These are phyloP conservation scores for Zizania palustris DNA, from an alignment of 202 grass and related monocot genomes.

Conservation along the genomic window DNA sequence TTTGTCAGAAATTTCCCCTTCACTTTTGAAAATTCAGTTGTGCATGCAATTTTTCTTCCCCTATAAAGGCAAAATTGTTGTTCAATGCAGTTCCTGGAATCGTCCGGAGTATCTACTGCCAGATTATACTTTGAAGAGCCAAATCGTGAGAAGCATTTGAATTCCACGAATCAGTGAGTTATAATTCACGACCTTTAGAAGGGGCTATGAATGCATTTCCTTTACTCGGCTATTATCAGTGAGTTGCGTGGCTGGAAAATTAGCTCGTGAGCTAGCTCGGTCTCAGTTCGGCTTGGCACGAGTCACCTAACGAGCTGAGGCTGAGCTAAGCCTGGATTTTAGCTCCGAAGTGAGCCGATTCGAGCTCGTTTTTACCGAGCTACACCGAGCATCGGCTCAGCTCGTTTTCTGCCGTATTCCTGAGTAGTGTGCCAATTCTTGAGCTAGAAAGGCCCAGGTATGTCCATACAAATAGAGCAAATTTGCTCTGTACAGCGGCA, in stretches of 20 bases:
- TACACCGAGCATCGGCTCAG: too few relatives aligned
- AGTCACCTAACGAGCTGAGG: too few relatives aligned
- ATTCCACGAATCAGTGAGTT: not conserved
- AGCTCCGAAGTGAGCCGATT: too few relatives aligned
- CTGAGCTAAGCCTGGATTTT: too few relatives aligned
- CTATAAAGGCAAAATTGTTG: not conserved
- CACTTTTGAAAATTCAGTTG: not conserved
- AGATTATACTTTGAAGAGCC: not conserved
- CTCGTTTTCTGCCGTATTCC: too few relatives aligned
- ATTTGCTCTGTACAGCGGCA: too few relatives aligned
- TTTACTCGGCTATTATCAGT: not conserved
- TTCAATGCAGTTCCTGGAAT: conserved; percentile 9
- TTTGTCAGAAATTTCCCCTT: not conserved
- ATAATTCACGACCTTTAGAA: not conserved
- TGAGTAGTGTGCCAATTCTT: too few relatives aligned
- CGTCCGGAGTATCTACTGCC: not conserved
- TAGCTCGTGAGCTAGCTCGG: too few relatives aligned
- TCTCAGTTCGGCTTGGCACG: too few relatives aligned
- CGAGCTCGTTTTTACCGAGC: too few relatives aligned
- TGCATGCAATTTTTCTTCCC: not conserved
- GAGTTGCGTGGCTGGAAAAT: not conserved
- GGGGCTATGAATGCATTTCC: not conserved
- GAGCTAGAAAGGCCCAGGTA: too few relatives aligned
- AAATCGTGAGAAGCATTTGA: not conserved
- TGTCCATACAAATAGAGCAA: too few relatives aligned